Evolutionary conservation across 1,284 basidiomycete species (phyloP).

Genomic region (Phylloboletellus chloephorus): DNA sequence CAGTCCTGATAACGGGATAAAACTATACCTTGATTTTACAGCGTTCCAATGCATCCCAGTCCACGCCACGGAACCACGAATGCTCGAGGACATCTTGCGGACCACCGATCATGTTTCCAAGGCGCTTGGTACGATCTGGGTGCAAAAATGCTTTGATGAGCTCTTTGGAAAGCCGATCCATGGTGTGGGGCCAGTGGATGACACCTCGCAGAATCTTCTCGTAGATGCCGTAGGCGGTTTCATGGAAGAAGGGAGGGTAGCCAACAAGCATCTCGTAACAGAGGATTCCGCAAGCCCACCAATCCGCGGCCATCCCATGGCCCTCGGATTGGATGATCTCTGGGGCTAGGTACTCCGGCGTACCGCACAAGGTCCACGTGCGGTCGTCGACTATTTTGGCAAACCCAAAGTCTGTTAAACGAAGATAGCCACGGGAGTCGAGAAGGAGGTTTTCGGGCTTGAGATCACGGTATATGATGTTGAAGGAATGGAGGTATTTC

Average conservation of each 20-base stretch:
- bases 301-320: constrained; percentile 97
- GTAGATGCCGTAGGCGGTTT: constrained; percentile 90
- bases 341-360: constrained; percentile 93
- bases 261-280: constrained; percentile 98
- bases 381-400: constrained; percentile 98
- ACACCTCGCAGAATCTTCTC: constrained; percentile 92
- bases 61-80: constrained; percentile 92
- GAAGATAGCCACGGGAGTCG: constrained; percentile 93
- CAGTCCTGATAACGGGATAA: constrained; percentile 5
- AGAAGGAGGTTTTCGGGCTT: constrained; percentile 97
- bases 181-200: constrained; percentile 87
- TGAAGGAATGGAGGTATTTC: constrained; percentile 95
- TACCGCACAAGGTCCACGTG: constrained; percentile 98
- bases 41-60: constrained; percentile 78
- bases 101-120: constrained; percentile 92
- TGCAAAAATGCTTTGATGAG: constrained; percentile 85
- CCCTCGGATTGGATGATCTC: constrained; percentile 96
- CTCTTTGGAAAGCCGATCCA: constrained; percentile 73
- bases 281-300: constrained; percentile 97
- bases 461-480: constrained; percentile 98
- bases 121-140: constrained; percentile 88
- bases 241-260: constrained; percentile 91
- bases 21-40: constrained; percentile 66
- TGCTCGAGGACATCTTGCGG: constrained; percentile 91
- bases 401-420: constrained; percentile 97